Percentiles rank a stretch among this genome's conserved stretches.
phyloP scores from a whole-genome alignment of 1,139 yeast genomes.

The Zygoascus sp. region DNA sequence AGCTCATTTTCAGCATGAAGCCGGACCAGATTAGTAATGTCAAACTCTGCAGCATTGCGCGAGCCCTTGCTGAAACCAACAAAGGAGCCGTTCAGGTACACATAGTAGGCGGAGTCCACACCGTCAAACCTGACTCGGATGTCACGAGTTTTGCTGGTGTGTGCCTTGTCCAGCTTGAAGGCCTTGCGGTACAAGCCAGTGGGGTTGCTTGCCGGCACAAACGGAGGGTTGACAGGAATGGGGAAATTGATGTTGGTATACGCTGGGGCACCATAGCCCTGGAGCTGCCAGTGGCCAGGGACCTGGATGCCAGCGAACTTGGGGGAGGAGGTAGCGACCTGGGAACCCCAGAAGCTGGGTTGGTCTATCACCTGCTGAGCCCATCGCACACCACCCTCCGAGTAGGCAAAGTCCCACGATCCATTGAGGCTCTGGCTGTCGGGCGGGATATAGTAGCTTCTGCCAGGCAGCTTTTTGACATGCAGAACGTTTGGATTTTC shows the following conservation, averaged over 20 bases:
- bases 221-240: conserved; percentile 37
- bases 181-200: conserved; percentile 34
- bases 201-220: conserved; percentile 36
- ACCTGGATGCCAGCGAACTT: conserved; percentile 28
- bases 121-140: conserved; percentile 35
- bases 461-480: conserved; percentile 25
- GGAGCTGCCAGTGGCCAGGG: conserved; percentile 40
- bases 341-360: conserved; percentile 4
- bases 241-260: conserved; percentile 37
- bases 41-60: conserved; percentile 36
- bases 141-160: neutral
- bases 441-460: conserved; percentile 30
- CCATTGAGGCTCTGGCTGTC: conserved; percentile 31
- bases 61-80: conserved; percentile 37
- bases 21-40: conserved; percentile 22
- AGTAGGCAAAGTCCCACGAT: conserved; percentile 33
- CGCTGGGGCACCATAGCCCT: conserved; percentile 36
- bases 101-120: conserved; percentile 36
- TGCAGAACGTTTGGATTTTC: conserved; percentile 25
- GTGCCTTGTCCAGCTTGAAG: conserved; percentile 20
- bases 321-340: conserved; percentile 1
- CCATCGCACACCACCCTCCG: conserved; percentile 22
- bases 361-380: conserved; percentile 27
- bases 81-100: conserved; percentile 32
- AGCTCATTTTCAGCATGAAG: conserved; percentile 16